Evolutionary conservation across 768 basidiomycete species (phyloP).

Genomic region (Mycena venus): DNA sequence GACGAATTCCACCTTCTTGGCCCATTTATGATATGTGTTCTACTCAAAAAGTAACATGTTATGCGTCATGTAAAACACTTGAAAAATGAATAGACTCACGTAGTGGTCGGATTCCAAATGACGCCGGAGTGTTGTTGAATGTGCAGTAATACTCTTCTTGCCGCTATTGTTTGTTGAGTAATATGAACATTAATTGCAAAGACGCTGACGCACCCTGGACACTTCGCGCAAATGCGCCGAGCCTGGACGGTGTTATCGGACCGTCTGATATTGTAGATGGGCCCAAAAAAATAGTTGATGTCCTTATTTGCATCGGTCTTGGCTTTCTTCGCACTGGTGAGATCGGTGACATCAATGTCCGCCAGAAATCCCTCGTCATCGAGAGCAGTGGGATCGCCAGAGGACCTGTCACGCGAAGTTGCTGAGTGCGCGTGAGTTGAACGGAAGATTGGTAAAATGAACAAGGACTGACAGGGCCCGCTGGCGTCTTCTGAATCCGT

Average conservation of each 20-base stretch:
- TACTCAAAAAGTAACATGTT: too few relatives aligned
- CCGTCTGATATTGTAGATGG: neutral
- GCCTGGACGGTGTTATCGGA: neutral
- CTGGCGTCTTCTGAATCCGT: neutral
- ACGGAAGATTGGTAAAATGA: too few relatives aligned
- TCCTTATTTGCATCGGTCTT: neutral
- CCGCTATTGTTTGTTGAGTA: neutral
- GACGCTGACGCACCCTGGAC: too few relatives aligned
- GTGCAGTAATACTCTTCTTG: constrained; percentile 13
- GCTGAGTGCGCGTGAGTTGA: too few relatives aligned
- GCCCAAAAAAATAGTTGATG: neutral
- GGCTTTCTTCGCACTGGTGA: neutral
- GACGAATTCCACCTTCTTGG: neutral
- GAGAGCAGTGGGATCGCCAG: constrained; percentile 8
- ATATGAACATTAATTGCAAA: too few relatives aligned
- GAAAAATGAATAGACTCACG: too few relatives aligned
- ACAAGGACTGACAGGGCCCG: neutral
- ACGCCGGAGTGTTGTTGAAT: constrained; percentile 28
- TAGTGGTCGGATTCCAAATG: constrained; percentile 29
- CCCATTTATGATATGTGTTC: neutral
- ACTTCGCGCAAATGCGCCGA: neutral
- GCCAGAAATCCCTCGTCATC: constrained; percentile 26
- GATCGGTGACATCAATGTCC: constrained; percentile 27
- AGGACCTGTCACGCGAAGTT: neutral
- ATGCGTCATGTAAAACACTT: neutral